Evolutionary conservation across 1,139 yeast species (phyloP), one percentile per base, ranked within the genome.

Genomic region (Lodderomyces jiufengensis): DNA sequence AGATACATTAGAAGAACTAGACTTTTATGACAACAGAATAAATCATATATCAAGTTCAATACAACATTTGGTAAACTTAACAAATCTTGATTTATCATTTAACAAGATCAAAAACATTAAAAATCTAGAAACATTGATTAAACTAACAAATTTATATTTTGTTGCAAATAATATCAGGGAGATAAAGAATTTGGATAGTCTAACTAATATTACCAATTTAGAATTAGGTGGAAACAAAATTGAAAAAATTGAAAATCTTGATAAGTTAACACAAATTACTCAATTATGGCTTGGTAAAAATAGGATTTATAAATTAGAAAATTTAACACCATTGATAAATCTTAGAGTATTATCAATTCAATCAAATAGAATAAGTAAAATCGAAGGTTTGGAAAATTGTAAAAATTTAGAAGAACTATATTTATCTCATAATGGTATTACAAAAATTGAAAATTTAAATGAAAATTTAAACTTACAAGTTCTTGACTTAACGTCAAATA

Each of bases 221-320:
- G 99, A 94, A 57, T 66, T 94, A 29, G 99, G 98, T 8, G 98
- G 97, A 22, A 94, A 94, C 60, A 73, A 79, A 45, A 77, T 94
- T 37, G 75, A 76, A 33, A 63, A 63, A 37, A 83, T 94, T 38
- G 80, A 80, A 43, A 73, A 73, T 34, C 58, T 90, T 50, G 73
- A 72, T 11, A 50, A 54, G 2, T 63, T 86, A 40, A 60, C 59
- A 1, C 75, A 72, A 35, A 63, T 94, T 36, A 76, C 78, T 45
- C 86, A 90, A 57, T 65, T 94, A 34, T 94, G 98, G 98, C 67
- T 94, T 30, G 98, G 98, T 28, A 88, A 90, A 54, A 94, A 94
- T 58, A 74, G 76, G 43, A 86, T 94, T 37, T 55, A 74, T 1
- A 73, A 64, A 52, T 63, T 94, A 31, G 75, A 83, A 44, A 84